Evolutionary conservation across 257 asterid genomes (phyloP).

Genomic region (Solanum clarkiae): DNA sequence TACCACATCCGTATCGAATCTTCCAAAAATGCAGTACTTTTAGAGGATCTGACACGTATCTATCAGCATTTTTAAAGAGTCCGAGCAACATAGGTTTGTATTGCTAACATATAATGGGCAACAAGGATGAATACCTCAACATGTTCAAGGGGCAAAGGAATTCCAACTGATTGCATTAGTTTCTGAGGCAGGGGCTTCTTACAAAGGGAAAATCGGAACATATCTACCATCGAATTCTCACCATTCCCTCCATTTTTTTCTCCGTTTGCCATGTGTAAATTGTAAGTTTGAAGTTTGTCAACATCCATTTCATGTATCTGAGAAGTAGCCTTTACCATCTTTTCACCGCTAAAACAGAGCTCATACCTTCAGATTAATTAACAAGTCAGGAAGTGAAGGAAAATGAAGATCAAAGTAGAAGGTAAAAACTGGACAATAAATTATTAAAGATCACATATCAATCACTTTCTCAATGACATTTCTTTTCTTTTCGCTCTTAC

Average conservation of each 20-base stretch:
- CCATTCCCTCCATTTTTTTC: constrained; percentile 46
- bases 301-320: constrained; percentile 44
- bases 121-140: constrained; percentile 51
- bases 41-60: background rate
- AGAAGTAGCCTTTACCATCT: constrained; percentile 41
- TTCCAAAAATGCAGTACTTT: background rate
- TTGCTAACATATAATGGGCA: background rate
- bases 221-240: constrained; percentile 48
- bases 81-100: background rate
- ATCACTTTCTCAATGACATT: background rate
- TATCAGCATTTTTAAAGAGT: background rate
- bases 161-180: constrained; percentile 54
- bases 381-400: constrained; percentile 2
- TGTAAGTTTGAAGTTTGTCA: constrained; percentile 37
- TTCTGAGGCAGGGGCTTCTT: constrained; percentile 69
- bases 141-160: constrained; percentile 71
- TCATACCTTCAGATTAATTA: constrained; percentile 56
- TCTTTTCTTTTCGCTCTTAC: background rate
- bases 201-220: constrained; percentile 78
- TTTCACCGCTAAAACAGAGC: constrained; percentile 79
- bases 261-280: constrained; percentile 33
- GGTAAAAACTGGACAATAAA: background rate
- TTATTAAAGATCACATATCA: background rate
- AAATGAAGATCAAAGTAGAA: background rate
- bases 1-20: background rate